Percentiles rank a stretch among this genome's conserved stretches.
Evolutionary conservation across 139 green algal genomes (phyloP).

Genomic region (Closterium sp.): DNA sequence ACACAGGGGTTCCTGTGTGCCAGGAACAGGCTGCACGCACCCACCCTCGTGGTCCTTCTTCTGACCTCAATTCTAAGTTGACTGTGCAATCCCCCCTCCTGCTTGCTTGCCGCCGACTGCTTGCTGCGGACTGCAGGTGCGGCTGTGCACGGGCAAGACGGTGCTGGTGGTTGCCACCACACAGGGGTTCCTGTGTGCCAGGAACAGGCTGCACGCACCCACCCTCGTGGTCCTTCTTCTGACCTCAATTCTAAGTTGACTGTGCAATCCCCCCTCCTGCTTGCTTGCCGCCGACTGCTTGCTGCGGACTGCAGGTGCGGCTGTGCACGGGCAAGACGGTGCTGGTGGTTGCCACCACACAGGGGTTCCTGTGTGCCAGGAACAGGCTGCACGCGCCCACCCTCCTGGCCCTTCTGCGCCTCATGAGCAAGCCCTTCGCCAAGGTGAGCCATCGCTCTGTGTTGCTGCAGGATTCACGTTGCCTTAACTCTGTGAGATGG

Average conservation of each 20-base stretch:
- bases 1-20: neutral
- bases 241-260: too few species aligned
- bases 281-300: neutral
- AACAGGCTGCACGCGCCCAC: conserved; percentile 7
- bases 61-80: too few species aligned
- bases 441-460: conserved; percentile 18
- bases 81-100: neutral
- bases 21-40: neutral
- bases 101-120: neutral
- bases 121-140: conserved; percentile 24
- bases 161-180: conserved; percentile 27
- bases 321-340: conserved; percentile 43
- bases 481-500: too few species aligned
- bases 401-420: conserved; percentile 21
- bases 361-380: conserved; percentile 14
- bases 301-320: conserved; percentile 23
- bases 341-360: conserved; percentile 13
- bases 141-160: conserved; percentile 31
- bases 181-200: conserved; percentile 10
- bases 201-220: neutral
- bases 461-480: too few species aligned
- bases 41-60: conserved; percentile 15
- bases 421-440: conserved; percentile 7
- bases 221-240: conserved; percentile 24
- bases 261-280: neutral